Percentiles rank a stretch among this genome's conserved stretches.
Conservation (phyloP, 306 rosid genomes). For the Hylodesmum podocarpum region DNA sequence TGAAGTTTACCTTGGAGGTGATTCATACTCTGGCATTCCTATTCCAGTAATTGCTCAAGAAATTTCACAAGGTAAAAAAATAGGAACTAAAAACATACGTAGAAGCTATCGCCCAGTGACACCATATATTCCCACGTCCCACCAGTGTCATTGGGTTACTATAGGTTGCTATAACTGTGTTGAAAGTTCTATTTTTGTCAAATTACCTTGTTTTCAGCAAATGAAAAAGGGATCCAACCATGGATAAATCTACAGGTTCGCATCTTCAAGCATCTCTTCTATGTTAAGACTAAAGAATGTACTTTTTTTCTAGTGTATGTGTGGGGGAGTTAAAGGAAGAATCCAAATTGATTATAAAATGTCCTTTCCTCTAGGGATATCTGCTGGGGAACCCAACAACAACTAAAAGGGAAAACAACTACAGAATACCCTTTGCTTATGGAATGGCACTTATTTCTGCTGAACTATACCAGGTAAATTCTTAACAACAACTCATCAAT, state of each 20-base stretch:
- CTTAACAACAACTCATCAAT: neutral
- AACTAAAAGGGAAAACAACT: neutral
- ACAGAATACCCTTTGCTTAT: constrained; percentile 40
- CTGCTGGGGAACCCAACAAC: constrained; percentile 46
- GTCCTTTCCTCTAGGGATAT: constrained; percentile 53
- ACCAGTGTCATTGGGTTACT: no score
- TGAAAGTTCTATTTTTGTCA: neutral
- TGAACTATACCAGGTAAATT: constrained; percentile 51
- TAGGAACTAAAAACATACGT: no score
- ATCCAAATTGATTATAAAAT: neutral
- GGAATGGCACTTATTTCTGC: constrained; percentile 63
- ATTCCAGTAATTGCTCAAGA: constrained; percentile 49
- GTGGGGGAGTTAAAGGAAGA: no score
- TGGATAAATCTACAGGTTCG: constrained; percentile 60
- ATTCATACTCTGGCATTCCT: constrained; percentile 68
- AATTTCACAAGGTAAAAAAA: constrained; percentile 61
- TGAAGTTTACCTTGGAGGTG: constrained; percentile 59
- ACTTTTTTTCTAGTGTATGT: no score
- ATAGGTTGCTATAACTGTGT: neutral
- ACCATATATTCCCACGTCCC: no score
- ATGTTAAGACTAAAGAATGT: no score
- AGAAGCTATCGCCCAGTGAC: no score
- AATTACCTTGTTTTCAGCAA: constrained; percentile 40
- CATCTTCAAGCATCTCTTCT: no score
- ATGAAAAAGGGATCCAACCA: constrained; percentile 45